These are phyloP conservation scores for Puccinellia tenuiflora DNA, from an alignment of 176 grass and related monocot genomes.

Conservation along the genomic window DNA sequence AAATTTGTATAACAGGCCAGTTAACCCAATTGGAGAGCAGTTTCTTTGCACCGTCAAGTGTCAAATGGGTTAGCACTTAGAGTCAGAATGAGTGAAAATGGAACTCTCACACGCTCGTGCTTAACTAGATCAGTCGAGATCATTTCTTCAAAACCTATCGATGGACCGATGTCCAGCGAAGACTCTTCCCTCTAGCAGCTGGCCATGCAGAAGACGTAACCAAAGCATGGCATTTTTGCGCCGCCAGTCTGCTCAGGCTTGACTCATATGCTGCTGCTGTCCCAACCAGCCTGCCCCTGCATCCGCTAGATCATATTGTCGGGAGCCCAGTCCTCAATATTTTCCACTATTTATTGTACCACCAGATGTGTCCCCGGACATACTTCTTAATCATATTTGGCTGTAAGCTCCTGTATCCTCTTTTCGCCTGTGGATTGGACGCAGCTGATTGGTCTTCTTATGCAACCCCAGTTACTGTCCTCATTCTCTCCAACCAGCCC, in stretches of 20 bases:
- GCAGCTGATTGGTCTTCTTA: neutral
- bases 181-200: neutral
- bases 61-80: neutral
- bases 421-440: neutral
- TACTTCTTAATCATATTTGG: neutral
- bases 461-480: neutral
- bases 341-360: neutral
- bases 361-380: neutral
- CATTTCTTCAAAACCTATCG: neutral
- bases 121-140: neutral
- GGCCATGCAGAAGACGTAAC: neutral
- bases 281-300: neutral
- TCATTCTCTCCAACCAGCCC: neutral
- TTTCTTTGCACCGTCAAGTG: neutral
- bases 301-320: neutral
- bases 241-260: neutral
- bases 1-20: neutral
- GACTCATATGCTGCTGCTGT: neutral
- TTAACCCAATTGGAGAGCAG: neutral
- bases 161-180: neutral
- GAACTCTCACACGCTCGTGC: neutral
- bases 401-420: neutral
- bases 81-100: neutral
- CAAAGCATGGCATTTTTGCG: neutral
- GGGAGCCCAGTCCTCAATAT: too few species aligned